A percentile compares a stretch with the other conserved stretches of the same genome.
These are phyloP conservation scores for Scedosporium minutisporum DNA, from an alignment of 2,329 filamentous ascomycete species.

Conservation along the genomic window DNA sequence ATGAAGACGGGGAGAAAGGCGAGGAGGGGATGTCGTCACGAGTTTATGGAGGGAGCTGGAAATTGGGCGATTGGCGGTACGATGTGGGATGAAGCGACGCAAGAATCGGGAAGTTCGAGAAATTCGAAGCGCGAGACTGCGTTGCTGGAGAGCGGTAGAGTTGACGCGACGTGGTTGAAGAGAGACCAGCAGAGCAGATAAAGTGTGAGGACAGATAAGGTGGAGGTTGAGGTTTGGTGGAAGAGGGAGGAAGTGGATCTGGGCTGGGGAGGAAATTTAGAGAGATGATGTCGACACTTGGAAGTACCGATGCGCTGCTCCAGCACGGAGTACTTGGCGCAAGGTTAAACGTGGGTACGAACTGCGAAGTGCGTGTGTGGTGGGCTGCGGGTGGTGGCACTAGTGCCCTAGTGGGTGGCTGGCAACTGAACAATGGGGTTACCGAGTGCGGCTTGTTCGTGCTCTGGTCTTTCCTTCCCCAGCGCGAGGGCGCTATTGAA, in stretches of 20 bases:
- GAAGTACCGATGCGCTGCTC: neutral
- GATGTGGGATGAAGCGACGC: neutral
- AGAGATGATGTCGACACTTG: constrained; percentile 5
- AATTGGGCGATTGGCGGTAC: neutral
- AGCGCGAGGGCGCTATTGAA: neutral
- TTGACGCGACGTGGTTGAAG: neutral
- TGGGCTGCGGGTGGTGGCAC: no score
- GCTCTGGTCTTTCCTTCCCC: neutral
- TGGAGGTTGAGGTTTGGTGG: neutral
- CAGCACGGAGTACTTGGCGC: neutral
- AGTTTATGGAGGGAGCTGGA: neutral
- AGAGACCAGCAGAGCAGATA: neutral
- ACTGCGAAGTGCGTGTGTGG: neutral
- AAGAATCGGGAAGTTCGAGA: neutral
- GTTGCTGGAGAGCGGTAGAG: neutral
- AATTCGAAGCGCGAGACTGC: neutral
- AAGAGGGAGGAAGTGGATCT: neutral
- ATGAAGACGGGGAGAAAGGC: neutral
- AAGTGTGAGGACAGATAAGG: neutral
- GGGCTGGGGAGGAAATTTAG: neutral
- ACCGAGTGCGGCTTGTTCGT: neutral
- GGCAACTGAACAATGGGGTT: neutral
- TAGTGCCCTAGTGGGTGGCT: neutral
- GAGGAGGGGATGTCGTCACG: neutral
- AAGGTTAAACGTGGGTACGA: neutral